These are phyloP conservation scores for Podila clonocystis DNA, from an alignment of 192 early-diverging fungal genomes.

Conservation along the genomic window DNA sequence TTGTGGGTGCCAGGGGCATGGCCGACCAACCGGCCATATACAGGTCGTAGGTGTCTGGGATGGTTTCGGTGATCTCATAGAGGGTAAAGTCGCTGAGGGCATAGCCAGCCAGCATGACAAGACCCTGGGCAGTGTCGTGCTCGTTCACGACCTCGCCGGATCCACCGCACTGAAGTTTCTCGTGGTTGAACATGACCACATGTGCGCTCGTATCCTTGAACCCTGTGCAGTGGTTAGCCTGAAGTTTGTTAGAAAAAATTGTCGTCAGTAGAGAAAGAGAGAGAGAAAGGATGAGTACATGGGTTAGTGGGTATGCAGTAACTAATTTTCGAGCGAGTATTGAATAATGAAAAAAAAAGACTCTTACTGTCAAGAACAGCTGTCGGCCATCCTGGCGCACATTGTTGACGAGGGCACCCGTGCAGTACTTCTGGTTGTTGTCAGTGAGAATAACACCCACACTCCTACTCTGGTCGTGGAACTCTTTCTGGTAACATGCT, in stretches of 20 bases:
- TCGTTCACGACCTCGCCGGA: slow-evolving; percentile 28
- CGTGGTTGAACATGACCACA: slow-evolving; percentile 61
- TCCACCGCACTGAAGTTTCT: slow-evolving; percentile 39
- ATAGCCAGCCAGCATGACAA: slow-evolving; percentile 40
- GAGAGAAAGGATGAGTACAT: neutral
- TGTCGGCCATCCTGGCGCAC: slow-evolving; percentile 54
- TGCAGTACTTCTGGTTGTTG: slow-evolving; percentile 59
- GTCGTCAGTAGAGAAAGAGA: neutral
- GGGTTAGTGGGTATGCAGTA: too few relatives aligned
- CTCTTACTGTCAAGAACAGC: slow-evolving; percentile 55
- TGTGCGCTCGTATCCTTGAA: slow-evolving; percentile 46
- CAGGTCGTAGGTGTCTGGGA: slow-evolving; percentile 54
- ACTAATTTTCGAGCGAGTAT: too few relatives aligned
- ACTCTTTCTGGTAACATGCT: slow-evolving; percentile 45
- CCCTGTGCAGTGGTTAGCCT: slow-evolving; percentile 57
- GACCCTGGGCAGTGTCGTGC: slow-evolving; percentile 55
- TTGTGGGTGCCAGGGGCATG: slow-evolving; percentile 8
- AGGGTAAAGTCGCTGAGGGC: slow-evolving; percentile 46
- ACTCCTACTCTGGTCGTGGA: slow-evolving; percentile 45
- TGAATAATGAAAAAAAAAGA: neutral
- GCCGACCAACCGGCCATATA: slow-evolving; percentile 57
- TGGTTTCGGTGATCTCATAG: slow-evolving; percentile 54
- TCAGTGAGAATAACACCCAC: slow-evolving; percentile 56
- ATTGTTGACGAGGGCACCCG: slow-evolving; percentile 58
- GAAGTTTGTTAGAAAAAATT: neutral